Conservation (phyloP, 2,329 filamentous ascomycete species). For the Penicillium sp. region DNA sequence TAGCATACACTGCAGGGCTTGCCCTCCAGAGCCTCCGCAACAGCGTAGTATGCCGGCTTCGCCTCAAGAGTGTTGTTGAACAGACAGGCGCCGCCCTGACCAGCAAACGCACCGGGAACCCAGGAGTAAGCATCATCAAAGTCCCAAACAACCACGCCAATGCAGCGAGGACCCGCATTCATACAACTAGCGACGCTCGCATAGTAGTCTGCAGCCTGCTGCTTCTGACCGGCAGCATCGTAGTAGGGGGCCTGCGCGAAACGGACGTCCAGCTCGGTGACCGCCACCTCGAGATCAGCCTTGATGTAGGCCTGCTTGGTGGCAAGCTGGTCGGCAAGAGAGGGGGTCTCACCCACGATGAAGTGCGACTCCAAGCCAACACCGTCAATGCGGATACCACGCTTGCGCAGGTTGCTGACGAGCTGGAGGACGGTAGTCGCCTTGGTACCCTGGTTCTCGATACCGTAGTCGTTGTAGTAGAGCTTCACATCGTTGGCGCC, state of each 20-base stretch:
- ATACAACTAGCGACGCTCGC: constrained; percentile 25
- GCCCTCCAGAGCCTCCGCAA: constrained; percentile 26
- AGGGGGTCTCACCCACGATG: constrained; percentile 42
- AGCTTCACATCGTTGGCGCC: constrained; percentile 32
- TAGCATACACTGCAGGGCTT: constrained; percentile 27
- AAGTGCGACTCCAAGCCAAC: constrained; percentile 52
- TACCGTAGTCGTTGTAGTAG: constrained; percentile 46
- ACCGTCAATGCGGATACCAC: constrained; percentile 46
- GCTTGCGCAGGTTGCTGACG: constrained; percentile 34
- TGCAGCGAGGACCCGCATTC: constrained; percentile 20
- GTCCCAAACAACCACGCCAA: constrained; percentile 34
- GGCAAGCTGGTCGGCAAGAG: constrained; percentile 37
- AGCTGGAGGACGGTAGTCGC: constrained; percentile 33
- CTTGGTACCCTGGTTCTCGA: constrained; percentile 40
- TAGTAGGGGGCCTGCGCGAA: constrained; percentile 31
- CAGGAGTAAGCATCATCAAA: constrained; percentile 45
- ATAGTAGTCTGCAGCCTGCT: constrained; percentile 31
- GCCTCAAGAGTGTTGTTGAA: constrained; percentile 47
- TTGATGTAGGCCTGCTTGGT: constrained; percentile 38
- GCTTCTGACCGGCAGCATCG: constrained; percentile 19
- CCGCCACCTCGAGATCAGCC: constrained; percentile 41
- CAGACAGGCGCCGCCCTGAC: constrained; percentile 39
- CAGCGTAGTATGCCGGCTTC: constrained; percentile 43
- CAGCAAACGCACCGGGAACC: constrained; percentile 41
- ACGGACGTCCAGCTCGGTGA: constrained; percentile 51